Conservation (phyloP, 2,329 filamentous ascomycete genomes). For the Aspergillus cejpii region DNA sequence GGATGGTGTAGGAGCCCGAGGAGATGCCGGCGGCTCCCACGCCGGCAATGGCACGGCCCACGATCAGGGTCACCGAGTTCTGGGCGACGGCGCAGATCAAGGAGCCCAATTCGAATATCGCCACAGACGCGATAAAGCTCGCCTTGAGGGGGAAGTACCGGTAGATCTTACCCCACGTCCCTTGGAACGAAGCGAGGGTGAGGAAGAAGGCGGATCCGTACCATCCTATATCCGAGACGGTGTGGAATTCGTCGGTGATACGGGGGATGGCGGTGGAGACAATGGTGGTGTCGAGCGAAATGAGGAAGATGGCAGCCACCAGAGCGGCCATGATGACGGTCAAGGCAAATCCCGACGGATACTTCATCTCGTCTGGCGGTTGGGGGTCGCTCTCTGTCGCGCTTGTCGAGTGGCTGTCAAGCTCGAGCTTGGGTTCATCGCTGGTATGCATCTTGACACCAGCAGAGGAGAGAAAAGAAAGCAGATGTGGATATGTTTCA, state of each 20-base stretch:
- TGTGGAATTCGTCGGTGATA: conserved; percentile 26
- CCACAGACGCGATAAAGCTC: conserved; percentile 31
- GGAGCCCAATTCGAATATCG: conserved; percentile 41
- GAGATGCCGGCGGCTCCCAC: conserved; percentile 32
- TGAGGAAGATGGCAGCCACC: conserved; percentile 23
- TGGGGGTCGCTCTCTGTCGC: background rate
- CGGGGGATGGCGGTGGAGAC: conserved; percentile 29
- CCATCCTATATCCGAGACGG: conserved; percentile 30
- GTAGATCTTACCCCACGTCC: conserved; percentile 29
- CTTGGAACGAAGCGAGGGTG: conserved; percentile 28
- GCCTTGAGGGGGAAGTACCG: conserved; percentile 29
- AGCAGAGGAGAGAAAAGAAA: too few relatives aligned
- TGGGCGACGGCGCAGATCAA: conserved; percentile 38
- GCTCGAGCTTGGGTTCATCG: background rate
- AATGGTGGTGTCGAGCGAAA: conserved; percentile 23
- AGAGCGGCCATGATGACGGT: conserved; percentile 38
- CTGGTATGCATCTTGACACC: background rate
- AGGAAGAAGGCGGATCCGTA: conserved; percentile 36
- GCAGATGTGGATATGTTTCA: background rate
- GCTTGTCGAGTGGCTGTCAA: background rate
- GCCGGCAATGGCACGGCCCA: conserved; percentile 37
- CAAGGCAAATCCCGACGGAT: conserved; percentile 30
- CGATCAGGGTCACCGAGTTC: conserved; percentile 31
- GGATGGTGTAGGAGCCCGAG: conserved; percentile 25
- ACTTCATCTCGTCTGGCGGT: background rate